phyloP scores from a whole-genome alignment of 1,284 basidiomycete genomes.

The Termitomyces sp. region DNA sequence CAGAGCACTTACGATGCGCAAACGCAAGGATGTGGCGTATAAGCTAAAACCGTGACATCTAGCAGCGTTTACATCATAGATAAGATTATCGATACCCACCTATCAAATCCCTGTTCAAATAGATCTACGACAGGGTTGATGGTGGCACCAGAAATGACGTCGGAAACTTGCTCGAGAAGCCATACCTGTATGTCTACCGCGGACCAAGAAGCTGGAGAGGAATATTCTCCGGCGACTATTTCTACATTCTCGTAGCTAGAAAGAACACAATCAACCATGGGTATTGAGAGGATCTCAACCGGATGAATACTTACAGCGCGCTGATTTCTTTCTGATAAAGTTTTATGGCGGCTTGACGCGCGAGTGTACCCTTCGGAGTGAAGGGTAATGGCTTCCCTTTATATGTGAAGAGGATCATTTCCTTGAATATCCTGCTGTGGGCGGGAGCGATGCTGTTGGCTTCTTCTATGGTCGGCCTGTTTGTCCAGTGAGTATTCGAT shows the following conservation, averaged over 20 bases:
- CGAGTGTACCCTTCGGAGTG: conserved; percentile 32
- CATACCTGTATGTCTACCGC: background rate
- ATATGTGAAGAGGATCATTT: conserved; percentile 32
- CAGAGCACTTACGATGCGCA: conserved; percentile 2
- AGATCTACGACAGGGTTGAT: background rate
- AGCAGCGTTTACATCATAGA: background rate
- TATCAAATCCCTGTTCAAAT: conserved; percentile 10
- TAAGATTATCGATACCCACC: background rate
- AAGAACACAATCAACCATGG: background rate
- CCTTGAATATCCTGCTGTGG: conserved; percentile 37
- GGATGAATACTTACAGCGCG: conserved; percentile 23
- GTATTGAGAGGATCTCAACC: background rate
- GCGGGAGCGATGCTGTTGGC: conserved; percentile 34
- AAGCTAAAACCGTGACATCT: background rate
- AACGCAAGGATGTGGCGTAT: conserved; percentile 4
- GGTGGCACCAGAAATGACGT: background rate
- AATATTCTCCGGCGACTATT: background rate
- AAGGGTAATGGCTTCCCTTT: conserved; percentile 31
- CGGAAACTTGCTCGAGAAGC: conserved; percentile 2
- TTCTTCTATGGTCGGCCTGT: conserved; percentile 28
- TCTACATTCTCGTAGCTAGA: conserved; percentile 2
- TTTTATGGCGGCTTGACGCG: conserved; percentile 29
- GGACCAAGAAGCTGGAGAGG: background rate
- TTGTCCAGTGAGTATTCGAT: background rate
- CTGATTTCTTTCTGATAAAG: conserved; percentile 32